phyloP scores from a whole-genome alignment of 331 rosid species.

The Malus hybrid region DNA sequence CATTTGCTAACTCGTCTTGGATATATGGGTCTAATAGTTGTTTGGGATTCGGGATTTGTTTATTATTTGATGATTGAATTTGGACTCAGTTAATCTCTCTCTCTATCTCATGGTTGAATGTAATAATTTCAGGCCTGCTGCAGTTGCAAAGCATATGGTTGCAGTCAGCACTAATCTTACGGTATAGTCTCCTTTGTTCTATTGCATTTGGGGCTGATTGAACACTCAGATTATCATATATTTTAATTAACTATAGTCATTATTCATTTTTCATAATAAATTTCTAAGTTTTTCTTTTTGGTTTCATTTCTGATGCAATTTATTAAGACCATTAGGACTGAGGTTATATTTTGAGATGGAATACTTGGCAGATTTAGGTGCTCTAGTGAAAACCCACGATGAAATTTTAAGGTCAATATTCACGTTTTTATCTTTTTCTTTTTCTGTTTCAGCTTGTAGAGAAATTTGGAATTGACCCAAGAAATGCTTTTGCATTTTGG shows the following conservation, averaged over 20 bases:
- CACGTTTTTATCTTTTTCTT: background rate
- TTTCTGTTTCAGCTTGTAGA: constrained; percentile 75
- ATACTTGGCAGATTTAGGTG: background rate
- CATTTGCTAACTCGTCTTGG: constrained; percentile 4
- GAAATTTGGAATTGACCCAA: constrained; percentile 94
- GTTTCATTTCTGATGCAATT: background rate
- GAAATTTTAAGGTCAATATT: background rate
- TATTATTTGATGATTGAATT: background rate
- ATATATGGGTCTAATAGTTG: constrained; percentile 1
- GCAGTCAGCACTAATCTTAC: constrained; percentile 91
- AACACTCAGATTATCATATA: background rate
- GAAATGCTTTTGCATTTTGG: constrained; percentile 97
- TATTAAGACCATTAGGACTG: background rate
- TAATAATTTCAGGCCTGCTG: constrained; percentile 55
- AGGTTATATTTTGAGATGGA: background rate
- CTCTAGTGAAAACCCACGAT: background rate
- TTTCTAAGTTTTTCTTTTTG: background rate
- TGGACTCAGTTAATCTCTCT: background rate
- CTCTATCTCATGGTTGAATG: constrained; percentile 1
- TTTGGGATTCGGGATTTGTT: background rate
- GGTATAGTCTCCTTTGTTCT: constrained; percentile 36
- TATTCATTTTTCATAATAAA: background rate
- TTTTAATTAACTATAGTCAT: background rate
- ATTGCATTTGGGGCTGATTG: background rate
- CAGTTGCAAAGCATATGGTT: constrained; percentile 95